These are phyloP conservation scores for Tuber calosporum DNA, from an alignment of 495 filamentous ascomycete species.

Conservation along the genomic window DNA sequence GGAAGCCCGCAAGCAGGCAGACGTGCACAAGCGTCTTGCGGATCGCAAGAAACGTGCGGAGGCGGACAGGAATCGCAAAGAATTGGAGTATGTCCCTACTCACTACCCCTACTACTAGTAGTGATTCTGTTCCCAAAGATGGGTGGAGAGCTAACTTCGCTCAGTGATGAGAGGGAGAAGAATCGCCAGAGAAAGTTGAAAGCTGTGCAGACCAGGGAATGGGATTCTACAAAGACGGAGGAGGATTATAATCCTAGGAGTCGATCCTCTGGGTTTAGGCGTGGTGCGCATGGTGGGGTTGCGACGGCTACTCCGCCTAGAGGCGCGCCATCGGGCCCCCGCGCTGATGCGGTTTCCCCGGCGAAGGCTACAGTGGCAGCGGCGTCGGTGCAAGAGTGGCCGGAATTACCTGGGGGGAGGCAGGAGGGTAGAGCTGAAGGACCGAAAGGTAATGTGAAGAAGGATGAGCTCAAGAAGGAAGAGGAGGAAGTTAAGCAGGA, in stretches of 20 bases:
- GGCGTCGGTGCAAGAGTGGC: constrained; percentile 25
- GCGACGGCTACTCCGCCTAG: not conserved
- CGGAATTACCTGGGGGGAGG: constrained; percentile 11
- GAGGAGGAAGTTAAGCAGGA: not conserved
- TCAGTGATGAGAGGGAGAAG: constrained; percentile 55
- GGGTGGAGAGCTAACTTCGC: not conserved
- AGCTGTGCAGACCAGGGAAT: constrained; percentile 60
- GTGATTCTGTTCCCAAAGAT: not conserved
- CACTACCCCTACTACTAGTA: not conserved
- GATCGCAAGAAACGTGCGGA: constrained; percentile 47
- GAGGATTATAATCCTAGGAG: constrained; percentile 46
- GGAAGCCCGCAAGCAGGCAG: constrained; percentile 48
- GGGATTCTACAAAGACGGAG: constrained; percentile 69
- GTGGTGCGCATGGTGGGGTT: constrained; percentile 33
- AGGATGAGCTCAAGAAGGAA: not conserved
- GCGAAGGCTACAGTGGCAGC: constrained; percentile 9
- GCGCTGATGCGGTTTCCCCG: constrained; percentile 2
- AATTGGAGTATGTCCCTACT: constrained; percentile 46
- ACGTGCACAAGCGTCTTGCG: constrained; percentile 49
- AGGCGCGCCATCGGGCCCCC: constrained; percentile 5
- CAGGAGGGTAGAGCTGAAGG: not conserved
- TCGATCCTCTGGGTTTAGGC: constrained; percentile 26
- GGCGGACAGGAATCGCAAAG: constrained; percentile 46
- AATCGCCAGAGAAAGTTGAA: constrained; percentile 65
- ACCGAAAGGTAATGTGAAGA: not conserved